Conservation (phyloP, 164 flowering plant genomes). For the Cinnamomum micranthum region DNA sequence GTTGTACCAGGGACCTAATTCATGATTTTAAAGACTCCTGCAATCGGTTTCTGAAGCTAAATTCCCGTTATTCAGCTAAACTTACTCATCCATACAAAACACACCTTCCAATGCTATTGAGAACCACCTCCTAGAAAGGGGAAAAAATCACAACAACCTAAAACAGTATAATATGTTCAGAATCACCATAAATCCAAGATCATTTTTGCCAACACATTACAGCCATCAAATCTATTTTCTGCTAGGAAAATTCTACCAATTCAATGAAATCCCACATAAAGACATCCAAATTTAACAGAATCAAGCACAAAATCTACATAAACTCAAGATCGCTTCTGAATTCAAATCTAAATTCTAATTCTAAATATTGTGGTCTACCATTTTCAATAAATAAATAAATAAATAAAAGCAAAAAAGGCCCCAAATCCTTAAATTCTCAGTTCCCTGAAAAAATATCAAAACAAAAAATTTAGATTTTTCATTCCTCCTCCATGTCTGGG, state of each 20-base stretch:
- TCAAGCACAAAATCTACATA: background rate
- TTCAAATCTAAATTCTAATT: background rate
- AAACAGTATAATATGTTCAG: background rate
- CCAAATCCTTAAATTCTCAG: background rate
- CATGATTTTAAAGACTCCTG: background rate
- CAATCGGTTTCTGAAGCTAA: background rate
- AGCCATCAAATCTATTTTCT: background rate
- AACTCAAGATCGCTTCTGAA: background rate
- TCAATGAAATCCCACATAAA: background rate
- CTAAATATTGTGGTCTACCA: background rate
- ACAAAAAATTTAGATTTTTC: too few relatives aligned
- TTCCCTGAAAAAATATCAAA: too few relatives aligned
- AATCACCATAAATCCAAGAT: background rate
- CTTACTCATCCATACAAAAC: background rate
- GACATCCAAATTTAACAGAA: background rate
- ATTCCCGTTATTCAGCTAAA: too few relatives aligned
- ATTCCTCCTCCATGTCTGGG: too few relatives aligned
- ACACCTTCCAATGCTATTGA: background rate
- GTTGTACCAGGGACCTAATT: too few relatives aligned
- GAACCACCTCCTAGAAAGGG: background rate
- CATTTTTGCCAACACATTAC: background rate
- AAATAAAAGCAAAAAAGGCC: background rate
- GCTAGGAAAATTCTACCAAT: background rate
- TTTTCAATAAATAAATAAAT: background rate
- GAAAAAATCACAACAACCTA: background rate